These are phyloP conservation scores for Haplographium delicatum DNA, from an alignment of 495 filamentous ascomycete genomes.

Conservation along the genomic window DNA sequence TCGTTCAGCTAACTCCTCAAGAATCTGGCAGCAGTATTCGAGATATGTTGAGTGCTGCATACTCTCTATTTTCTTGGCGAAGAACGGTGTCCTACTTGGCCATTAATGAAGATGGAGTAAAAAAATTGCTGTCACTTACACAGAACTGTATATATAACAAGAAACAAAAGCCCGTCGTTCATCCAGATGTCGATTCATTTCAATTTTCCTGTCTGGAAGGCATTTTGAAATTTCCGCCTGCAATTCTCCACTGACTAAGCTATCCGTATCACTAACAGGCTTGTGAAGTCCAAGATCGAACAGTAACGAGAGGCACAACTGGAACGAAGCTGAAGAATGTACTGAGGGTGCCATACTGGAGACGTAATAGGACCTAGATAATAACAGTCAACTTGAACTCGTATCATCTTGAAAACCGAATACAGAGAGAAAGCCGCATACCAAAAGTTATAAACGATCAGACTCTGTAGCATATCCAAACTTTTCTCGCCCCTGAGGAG, in stretches of 20 bases:
- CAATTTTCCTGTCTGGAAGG: neutral
- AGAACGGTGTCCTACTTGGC: neutral
- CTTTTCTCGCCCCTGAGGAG: constrained; percentile 17
- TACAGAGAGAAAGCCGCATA: neutral
- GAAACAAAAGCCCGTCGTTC: constrained; percentile 16
- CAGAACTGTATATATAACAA: constrained; percentile 10
- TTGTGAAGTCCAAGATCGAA: constrained; percentile 18
- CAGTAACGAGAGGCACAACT: constrained; percentile 12
- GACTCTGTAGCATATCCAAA: constrained; percentile 22
- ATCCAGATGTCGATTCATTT: constrained; percentile 6
- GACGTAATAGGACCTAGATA: constrained; percentile 9
- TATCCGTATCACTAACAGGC: constrained; percentile 6
- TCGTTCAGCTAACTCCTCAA: constrained; percentile 2
- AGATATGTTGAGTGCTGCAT: constrained; percentile 8
- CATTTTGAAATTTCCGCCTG: constrained; percentile 3
- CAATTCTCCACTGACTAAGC: neutral
- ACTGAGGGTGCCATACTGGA: neutral
- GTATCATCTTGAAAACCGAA: neutral
- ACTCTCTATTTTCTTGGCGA: constrained; percentile 6
- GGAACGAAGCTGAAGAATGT: constrained; percentile 9
- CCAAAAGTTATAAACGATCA: constrained; percentile 19
- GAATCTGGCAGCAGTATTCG: constrained; percentile 3
- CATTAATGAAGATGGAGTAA: neutral
- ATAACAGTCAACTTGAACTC: neutral
- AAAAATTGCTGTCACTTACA: constrained; percentile 6